Evolutionary conservation across 2,329 filamentous ascomycete genomes (phyloP), one percentile per base, ranked within the genome.

Genomic region (Helicocarpus griseus): DNA sequence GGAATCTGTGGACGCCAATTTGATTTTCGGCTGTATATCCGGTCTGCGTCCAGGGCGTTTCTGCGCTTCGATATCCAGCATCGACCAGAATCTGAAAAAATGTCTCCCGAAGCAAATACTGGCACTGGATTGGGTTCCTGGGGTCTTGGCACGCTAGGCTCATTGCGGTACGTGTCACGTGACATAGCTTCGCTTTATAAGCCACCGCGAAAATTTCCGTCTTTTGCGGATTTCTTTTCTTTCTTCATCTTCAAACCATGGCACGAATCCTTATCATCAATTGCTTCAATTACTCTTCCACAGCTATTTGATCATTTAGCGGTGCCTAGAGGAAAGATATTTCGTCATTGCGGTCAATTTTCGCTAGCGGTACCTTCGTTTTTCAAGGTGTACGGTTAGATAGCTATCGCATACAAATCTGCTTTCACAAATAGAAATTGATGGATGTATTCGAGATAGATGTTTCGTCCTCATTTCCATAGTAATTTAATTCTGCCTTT

Each of bases 201-300:
- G n/a, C 7, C 21, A 3, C 24, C 7, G 5, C 11, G 40, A 57
- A 54, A 46, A 53, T 59, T 57, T 57, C 50, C 49, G 22, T 58
- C 59, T 63, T 58, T 57, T 61, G 61, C 61, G 67, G 26, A 14
- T 65, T 66, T 59, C 63, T 71, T 61, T 71, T 65, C 61, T 51
- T 28, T 46, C 19, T 50, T 68, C 68, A 70, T 35, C 45, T 36
- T 36, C 41, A 45, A 39, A 49, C 69, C 74, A 78, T 76, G 85
- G 85, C 87, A 86, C 81, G 74, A 79, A 81, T 85, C 89, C 90
- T 95, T 96, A 96, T 95, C 90, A 81, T 90, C 88, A 89, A 83
- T 80, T 83, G 77, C 79, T 77, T 76, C 76, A 64, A 77, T 72
- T 74, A 67, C 72, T 70, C 72, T 8, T 75, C 81, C 79, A 86